Base-by-base conservation (phyloP, 2,329 filamentous ascomycete genomes). In the Hypoxylon sp. region DNA sequence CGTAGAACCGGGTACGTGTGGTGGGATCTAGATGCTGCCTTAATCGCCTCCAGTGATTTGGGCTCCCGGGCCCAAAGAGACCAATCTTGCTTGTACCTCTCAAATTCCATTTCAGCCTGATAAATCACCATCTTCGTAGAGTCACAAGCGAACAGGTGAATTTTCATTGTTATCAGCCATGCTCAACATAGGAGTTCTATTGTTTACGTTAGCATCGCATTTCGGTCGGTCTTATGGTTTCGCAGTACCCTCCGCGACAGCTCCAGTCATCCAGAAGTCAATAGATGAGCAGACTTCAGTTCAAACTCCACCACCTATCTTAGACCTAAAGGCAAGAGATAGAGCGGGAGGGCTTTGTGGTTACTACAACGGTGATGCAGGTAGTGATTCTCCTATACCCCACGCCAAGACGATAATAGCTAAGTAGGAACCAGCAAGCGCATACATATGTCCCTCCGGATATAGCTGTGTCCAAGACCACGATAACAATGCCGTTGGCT, bases 351-450 rank as follows among this genome's bases (percentile, higher is more conserved):
- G 50, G 24, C 36, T 58, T 16, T 63, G 60, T 8, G 60, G 53
- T 6, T 63, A 58, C 16, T 53, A 49, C 46, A 28, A 52, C n/a
- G 60, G 60, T n/a, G 60, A 63, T 24, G 46, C 40, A 53, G 60
- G 60, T 63, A 61, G 45, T 16, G n/a, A 44, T 11, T 30, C 0
- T n/a, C 24, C 18, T 11, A 18, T 42, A 11, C n/a, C 36, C 30
- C n/a, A n/a, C 18, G 26, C 8, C 4, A 52, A 24, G 24, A 36
- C 32, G 26, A 12, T 6, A 6, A 42, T 44, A 22, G 8, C 36
- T 50, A 16, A 53, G 24, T 20, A 22, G 2, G n/a, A 20, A 30
- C 7, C 22, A 58, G 53, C 48, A 14, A 45, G 32, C 22, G 48
- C 54, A 20, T 63, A 42, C 26, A 2, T 48, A n/a, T 63, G 54